A percentile compares a stretch with the other conserved stretches of the same genome.
These are phyloP conservation scores for Arthromyces matolae DNA, from an alignment of 768 basidiomycete genomes.

Conservation along the genomic window DNA sequence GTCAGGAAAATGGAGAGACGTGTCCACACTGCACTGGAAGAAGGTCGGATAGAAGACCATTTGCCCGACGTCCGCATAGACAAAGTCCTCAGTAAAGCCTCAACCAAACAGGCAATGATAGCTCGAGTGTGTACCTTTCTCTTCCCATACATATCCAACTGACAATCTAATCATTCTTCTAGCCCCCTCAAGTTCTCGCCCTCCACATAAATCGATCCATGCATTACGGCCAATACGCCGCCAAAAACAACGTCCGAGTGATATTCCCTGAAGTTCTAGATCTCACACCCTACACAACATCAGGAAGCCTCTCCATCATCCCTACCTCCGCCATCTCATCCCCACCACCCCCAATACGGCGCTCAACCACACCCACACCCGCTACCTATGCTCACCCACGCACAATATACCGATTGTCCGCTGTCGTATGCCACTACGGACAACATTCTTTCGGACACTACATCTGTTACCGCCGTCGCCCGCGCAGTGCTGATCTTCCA, in stretches of 20 bases:
- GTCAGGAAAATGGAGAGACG: slow-evolving; percentile 59
- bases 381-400: slow-evolving; percentile 47
- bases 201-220: slow-evolving; percentile 92
- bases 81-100: slow-evolving; percentile 67
- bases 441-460: slow-evolving; percentile 94
- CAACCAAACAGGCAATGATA: slow-evolving; percentile 90
- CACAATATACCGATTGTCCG: slow-evolving; percentile 80
- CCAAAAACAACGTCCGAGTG: slow-evolving; percentile 83
- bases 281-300: slow-evolving; percentile 83
- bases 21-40: slow-evolving; percentile 61
- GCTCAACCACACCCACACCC: slow-evolving; percentile 56
- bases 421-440: slow-evolving; percentile 91
- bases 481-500: slow-evolving; percentile 42
- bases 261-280: slow-evolving; percentile 86
- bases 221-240: slow-evolving; percentile 67
- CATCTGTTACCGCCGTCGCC: slow-evolving; percentile 85
- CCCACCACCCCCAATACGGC: slow-evolving; percentile 43
- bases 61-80: slow-evolving; percentile 78
- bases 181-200: slow-evolving; percentile 84
- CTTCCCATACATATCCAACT: slow-evolving; percentile 1
- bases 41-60: slow-evolving; percentile 81
- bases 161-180: too few relatives aligned
- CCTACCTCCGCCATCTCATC: slow-evolving; percentile 72
- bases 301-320: slow-evolving; percentile 66
- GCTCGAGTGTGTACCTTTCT: slow-evolving; percentile 59